Percentiles rank a stretch among this genome's conserved stretches.
Evolutionary conservation across 495 filamentous ascomycete species (phyloP).

Genomic region (Talaromyces adpressus): DNA sequence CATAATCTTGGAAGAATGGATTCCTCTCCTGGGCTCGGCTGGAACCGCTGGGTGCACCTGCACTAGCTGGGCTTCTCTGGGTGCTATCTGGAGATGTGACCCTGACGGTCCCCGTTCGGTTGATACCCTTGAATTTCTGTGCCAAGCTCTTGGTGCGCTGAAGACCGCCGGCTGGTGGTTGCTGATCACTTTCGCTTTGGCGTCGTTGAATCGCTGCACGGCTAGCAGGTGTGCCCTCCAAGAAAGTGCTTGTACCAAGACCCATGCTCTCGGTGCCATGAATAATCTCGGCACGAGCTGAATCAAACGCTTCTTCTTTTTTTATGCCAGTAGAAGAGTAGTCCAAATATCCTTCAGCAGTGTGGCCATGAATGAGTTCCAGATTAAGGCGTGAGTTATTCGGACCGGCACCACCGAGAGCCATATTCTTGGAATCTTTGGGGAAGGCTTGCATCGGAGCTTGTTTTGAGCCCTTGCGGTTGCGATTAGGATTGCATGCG

Average conservation of each 20-base stretch:
- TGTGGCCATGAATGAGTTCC: constrained; percentile 71
- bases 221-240: constrained; percentile 89
- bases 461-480: constrained; percentile 71
- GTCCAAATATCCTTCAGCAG: constrained; percentile 80
- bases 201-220: constrained; percentile 73
- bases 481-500: constrained; percentile 93
- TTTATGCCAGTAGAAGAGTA: constrained; percentile 44
- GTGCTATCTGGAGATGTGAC: constrained; percentile 49
- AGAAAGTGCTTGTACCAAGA: constrained; percentile 88
- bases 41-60: constrained; percentile 25
- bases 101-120: constrained; percentile 42
- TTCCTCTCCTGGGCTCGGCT: constrained; percentile 52
- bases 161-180: constrained; percentile 52
- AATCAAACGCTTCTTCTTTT: constrained; percentile 45
- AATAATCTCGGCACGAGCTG: constrained; percentile 56
- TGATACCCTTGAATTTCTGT: constrained; percentile 71
- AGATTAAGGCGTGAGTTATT: constrained; percentile 77
- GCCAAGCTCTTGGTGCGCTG: constrained; percentile 90
- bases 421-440: constrained; percentile 83
- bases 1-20: constrained; percentile 85
- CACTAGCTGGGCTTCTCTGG: constrained; percentile 20
- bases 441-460: constrained; percentile 98
- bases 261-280: constrained; percentile 80
- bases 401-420: constrained; percentile 81
- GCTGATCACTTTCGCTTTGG: constrained; percentile 55